Percentiles rank a stretch among this genome's conserved stretches.
Conservation (phyloP, 2,329 filamentous ascomycete species). For the Clarireedia hainanense region DNA sequence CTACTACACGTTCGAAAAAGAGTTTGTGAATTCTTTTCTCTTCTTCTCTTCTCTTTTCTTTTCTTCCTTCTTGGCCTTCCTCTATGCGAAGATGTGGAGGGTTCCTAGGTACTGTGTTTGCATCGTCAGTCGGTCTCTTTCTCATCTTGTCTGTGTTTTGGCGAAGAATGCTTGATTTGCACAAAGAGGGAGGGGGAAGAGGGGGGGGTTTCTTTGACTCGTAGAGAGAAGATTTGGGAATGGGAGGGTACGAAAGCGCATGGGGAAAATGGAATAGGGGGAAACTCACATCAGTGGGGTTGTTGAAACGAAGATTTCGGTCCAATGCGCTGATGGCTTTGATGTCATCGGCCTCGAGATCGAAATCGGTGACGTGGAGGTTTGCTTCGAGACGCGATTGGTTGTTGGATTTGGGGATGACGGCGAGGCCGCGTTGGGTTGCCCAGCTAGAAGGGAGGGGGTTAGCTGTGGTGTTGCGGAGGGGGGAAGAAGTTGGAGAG, state of each 20-base stretch:
- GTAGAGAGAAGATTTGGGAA: too few relatives aligned
- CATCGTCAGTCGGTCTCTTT: constrained; percentile 1
- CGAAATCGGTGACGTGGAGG: constrained; percentile 57
- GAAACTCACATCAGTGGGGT: constrained; percentile 47
- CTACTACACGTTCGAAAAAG: too few relatives aligned
- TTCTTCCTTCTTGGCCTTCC: background rate
- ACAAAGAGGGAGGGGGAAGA: too few relatives aligned
- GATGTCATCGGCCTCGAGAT: constrained; percentile 59
- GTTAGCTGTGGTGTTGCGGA: background rate
- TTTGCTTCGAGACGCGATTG: constrained; percentile 53
- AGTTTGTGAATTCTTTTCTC: too few relatives aligned
- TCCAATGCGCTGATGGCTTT: constrained; percentile 59
- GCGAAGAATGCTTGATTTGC: too few relatives aligned
- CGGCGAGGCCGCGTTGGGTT: constrained; percentile 71
- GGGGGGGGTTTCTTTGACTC: background rate
- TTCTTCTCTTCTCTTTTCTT: background rate
- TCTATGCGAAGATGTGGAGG: constrained; percentile 45
- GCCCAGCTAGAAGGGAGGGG: constrained; percentile 56
- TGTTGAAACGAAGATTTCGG: constrained; percentile 64
- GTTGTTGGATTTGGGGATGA: constrained; percentile 72
- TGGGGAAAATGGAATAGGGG: background rate
- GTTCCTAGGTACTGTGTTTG: constrained; percentile 38
- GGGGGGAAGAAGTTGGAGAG: too few relatives aligned
- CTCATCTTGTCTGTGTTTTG: too few relatives aligned
- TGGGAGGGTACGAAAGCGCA: background rate